A percentile compares a stretch with the other conserved stretches of the same genome.
These are phyloP conservation scores for Poteriospumella lacustris DNA, from an alignment of 108 stramenopile species.

Conservation along the genomic window DNA sequence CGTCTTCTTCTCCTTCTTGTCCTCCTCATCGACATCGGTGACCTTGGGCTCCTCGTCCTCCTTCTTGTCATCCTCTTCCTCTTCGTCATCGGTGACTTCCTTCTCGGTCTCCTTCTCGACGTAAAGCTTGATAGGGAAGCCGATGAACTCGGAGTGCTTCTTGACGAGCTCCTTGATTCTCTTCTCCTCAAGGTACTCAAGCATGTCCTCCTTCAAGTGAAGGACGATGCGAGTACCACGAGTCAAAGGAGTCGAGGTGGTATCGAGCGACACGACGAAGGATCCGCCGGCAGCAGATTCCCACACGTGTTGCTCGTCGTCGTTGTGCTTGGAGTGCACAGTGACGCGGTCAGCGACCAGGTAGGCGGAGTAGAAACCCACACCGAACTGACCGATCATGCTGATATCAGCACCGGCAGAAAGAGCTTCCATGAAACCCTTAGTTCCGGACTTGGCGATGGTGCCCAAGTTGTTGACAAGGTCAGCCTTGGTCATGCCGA, in stretches of 20 bases:
- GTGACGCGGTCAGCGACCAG: conserved; percentile 97
- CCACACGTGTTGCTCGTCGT: conserved; percentile 86
- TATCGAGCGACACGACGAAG: conserved; percentile 79
- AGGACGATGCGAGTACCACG: conserved; percentile 98
- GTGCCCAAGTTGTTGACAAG: conserved; percentile 98
- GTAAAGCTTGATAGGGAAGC: conserved; percentile 99
- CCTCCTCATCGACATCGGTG: conserved; percentile 89
- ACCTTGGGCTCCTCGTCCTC: conserved; percentile 80
- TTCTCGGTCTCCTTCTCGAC: conserved; percentile 99
- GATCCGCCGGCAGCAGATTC: conserved; percentile 93
- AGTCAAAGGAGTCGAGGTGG: conserved; percentile 66
- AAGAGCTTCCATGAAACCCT: conserved; percentile 99
- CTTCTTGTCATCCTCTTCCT: conserved; percentile 91
- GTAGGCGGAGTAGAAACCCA: conserved; percentile 99
- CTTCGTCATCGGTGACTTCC: conserved; percentile 99
- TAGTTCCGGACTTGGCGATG: conserved; percentile 99
- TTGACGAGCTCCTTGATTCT: conserved; percentile 97
- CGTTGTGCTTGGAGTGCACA: conserved; percentile 94
- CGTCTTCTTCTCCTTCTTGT: conserved; percentile 93
- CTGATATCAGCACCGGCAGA: conserved; percentile 97
- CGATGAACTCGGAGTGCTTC: conserved; percentile 99
- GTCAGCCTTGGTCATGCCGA: conserved; percentile 99
- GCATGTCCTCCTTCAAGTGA: conserved; percentile 99
- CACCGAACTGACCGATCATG: conserved; percentile 99
- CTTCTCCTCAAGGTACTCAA: conserved; percentile 96